Conservation (phyloP, 2,329 filamentous ascomycete species). For the Sordariomycetes sp. region DNA sequence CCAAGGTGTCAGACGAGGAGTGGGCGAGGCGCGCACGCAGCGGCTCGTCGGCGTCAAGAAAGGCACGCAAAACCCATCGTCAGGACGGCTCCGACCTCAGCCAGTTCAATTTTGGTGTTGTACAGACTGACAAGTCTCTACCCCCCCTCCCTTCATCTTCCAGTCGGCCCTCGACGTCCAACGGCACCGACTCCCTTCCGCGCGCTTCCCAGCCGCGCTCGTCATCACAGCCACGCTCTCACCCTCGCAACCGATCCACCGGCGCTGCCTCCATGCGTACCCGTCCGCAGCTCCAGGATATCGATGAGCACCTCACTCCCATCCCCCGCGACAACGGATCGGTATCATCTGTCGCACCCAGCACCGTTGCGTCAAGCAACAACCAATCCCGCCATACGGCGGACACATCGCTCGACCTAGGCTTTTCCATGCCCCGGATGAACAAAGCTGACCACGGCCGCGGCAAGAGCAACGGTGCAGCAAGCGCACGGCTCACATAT, state of each 20-base stretch:
- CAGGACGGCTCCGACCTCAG: too few species aligned
- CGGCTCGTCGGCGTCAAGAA: not conserved
- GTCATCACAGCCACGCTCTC: too few species aligned
- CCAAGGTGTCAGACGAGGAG: not conserved
- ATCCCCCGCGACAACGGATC: conserved; percentile 6
- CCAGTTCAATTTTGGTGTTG: not conserved
- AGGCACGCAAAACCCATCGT: not conserved
- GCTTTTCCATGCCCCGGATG: conserved; percentile 4
- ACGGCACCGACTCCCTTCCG: too few species aligned
- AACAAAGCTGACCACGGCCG: not conserved
- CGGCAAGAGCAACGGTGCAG: conserved; percentile 5
- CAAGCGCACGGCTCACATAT: not conserved
- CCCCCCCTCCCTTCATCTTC: not conserved
- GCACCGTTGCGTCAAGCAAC: conserved; percentile 28
- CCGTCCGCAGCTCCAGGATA: conserved; percentile 18
- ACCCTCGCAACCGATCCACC: conserved; percentile 13
- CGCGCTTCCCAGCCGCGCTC: too few species aligned
- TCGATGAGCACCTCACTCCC: conserved; percentile 23
- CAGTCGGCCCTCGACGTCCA: too few species aligned
- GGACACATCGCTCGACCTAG: conserved; percentile 34
- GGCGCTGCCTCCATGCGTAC: conserved; percentile 7
- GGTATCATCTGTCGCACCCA: conserved; percentile 23
- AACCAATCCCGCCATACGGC: conserved; percentile 33
- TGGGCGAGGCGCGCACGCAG: not conserved
- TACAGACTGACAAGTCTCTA: not conserved